Percentiles rank a stretch among this genome's conserved stretches.
Evolutionary conservation across 108 stramenopile species (phyloP).

Genomic region (Nitzschia sp.): DNA sequence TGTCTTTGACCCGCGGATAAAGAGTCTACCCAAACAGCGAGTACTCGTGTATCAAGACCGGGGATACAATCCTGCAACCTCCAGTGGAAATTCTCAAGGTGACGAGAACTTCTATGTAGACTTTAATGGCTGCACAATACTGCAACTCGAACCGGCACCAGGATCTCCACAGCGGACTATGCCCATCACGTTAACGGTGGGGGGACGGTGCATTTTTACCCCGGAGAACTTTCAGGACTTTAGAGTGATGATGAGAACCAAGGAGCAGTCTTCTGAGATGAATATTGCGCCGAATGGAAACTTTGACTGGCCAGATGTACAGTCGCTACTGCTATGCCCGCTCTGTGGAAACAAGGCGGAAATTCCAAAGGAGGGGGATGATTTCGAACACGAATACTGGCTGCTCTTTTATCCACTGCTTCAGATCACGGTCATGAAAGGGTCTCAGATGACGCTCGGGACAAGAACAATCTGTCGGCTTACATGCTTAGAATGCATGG

Average conservation of each 20-base stretch:
- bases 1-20: slow-evolving; percentile 45
- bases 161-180: slow-evolving; percentile 42
- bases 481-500: slow-evolving; percentile 66
- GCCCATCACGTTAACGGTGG: slow-evolving; percentile 64
- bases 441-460: slow-evolving; percentile 55
- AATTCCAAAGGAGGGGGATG: slow-evolving; percentile 42
- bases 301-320: slow-evolving; percentile 67
- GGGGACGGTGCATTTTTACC: slow-evolving; percentile 61
- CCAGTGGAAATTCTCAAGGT: slow-evolving; percentile 4
- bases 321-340: slow-evolving; percentile 55
- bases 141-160: slow-evolving; percentile 54
- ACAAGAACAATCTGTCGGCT: slow-evolving; percentile 59
- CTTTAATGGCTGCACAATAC: slow-evolving; percentile 55
- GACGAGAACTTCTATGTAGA: slow-evolving; percentile 47
- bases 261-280: slow-evolving; percentile 53
- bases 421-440: slow-evolving; percentile 54
- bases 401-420: slow-evolving; percentile 62
- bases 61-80: slow-evolving; percentile 36
- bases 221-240: slow-evolving; percentile 63
- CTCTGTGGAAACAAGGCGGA: slow-evolving; percentile 45
- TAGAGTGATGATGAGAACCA: slow-evolving; percentile 70
- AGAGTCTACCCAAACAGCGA: slow-evolving; percentile 48
- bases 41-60: slow-evolving; percentile 62
- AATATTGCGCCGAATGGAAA: slow-evolving; percentile 58
- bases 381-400: slow-evolving; percentile 57